These are phyloP conservation scores for Crepidotus variabilis DNA, from an alignment of 768 basidiomycete genomes.

Conservation along the genomic window DNA sequence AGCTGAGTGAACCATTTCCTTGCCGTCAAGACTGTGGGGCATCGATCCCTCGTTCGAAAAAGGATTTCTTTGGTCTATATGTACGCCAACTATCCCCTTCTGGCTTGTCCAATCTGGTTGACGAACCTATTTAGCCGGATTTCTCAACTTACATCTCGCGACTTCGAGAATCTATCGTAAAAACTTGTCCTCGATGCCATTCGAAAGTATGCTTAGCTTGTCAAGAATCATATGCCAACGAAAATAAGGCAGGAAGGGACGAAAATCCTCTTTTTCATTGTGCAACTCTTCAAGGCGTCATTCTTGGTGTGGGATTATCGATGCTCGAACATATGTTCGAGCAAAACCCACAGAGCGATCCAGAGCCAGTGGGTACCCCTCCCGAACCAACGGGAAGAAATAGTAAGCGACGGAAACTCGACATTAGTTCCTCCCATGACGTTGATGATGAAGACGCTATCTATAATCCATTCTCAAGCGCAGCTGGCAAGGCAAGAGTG, in stretches of 20 bases:
- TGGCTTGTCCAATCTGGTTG: conserved; percentile 6
- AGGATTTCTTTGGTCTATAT: conserved; percentile 79
- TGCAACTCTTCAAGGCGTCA: conserved; percentile 82
- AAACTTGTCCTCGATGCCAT: conserved; percentile 60
- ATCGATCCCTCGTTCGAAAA: conserved; percentile 54
- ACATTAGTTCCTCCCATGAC: conserved; percentile 20
- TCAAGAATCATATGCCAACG: conserved; percentile 55
- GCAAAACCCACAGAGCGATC: conserved; percentile 42
- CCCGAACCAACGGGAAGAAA: conserved; percentile 33
- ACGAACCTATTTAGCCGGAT: conserved; percentile 45
- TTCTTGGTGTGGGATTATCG: conserved; percentile 85
- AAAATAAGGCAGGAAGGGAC: conserved; percentile 37
- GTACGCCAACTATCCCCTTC: conserved; percentile 42
- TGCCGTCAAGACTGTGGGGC: conserved; percentile 80
- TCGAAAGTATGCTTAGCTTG: conserved; percentile 71
- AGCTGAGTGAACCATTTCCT: conserved; percentile 54
- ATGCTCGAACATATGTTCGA: conserved; percentile 77
- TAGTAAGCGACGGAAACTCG: conserved; percentile 45
- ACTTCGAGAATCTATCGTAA: conserved; percentile 53
- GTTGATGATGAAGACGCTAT: conserved; percentile 51
- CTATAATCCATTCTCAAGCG: conserved; percentile 41
- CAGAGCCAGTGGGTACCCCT: conserved; percentile 15
- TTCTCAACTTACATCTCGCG: conserved; percentile 70
- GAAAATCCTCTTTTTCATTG: conserved; percentile 81
- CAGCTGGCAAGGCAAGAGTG: conserved; percentile 56